These are phyloP conservation scores for Cicer yamashitae DNA, from an alignment of 306 rosid genomes.

Conservation along the genomic window DNA sequence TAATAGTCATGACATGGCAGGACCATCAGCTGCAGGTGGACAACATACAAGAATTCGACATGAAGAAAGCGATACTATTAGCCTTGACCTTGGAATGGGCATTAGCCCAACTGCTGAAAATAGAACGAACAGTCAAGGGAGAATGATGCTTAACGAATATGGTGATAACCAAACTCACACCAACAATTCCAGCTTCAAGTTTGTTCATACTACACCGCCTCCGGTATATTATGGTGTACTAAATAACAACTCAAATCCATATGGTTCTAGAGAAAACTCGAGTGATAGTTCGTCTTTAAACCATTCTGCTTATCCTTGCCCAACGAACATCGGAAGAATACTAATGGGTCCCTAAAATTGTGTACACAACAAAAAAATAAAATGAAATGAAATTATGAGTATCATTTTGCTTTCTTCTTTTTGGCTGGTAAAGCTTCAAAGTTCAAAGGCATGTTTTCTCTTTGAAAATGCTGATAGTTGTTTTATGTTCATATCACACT, in stretches of 20 bases:
- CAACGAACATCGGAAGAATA: constrained; percentile 79
- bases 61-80: constrained; percentile 78
- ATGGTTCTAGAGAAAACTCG: constrained; percentile 75
- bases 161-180: constrained; percentile 56
- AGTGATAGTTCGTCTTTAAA: constrained; percentile 62
- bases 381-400: constrained; percentile 40
- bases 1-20: constrained; percentile 83
- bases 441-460: constrained; percentile 41
- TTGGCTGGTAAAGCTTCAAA: constrained; percentile 48
- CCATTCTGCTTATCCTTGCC: constrained; percentile 75
- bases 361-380: constrained; percentile 14
- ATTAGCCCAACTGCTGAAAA: constrained; percentile 64
- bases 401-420: constrained; percentile 47
- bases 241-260: constrained; percentile 62
- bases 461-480: constrained; percentile 43
- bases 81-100: constrained; percentile 97
- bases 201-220: constrained; percentile 56
- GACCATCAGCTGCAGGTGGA: constrained; percentile 53
- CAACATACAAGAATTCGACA: constrained; percentile 65
- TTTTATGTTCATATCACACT: constrained; percentile 42
- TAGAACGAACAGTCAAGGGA: constrained; percentile 64
- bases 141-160: constrained; percentile 54
- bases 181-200: constrained; percentile 64
- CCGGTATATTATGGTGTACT: constrained; percentile 68
- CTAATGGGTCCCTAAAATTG: constrained; percentile 82